Evolutionary conservation across 306 rosid species (phyloP), one percentile per base, ranked within the genome.

Genomic region (Vigna unguiculata): DNA sequence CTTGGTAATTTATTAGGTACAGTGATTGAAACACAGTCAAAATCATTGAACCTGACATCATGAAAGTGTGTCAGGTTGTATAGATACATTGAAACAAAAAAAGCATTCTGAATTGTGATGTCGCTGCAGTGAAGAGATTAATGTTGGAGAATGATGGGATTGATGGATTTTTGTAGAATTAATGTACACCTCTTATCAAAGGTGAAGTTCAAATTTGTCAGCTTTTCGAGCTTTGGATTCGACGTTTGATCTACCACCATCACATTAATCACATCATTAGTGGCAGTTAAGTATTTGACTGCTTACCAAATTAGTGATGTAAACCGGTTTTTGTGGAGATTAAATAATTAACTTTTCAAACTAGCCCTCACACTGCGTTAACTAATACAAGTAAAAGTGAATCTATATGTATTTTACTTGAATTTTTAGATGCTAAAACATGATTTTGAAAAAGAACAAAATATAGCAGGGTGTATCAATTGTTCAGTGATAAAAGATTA

Each of bases 221-320:
- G 47, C 63, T 68, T 66, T 43, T n/a, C 66, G n/a, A n/a, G 68
- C 59, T 79, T 62, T 51, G 83, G 70, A 59, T 64, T 83, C 40
- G 88, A 86, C 86, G 57, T 67, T 60, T 61, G 52, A 86, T 79
- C 83, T 69, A 77, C 85, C 75, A 58, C 43, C 77, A 66, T 48
- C 19, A 25, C 49, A 76, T 47, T 79, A 79, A 81, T 79, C 88
- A 79, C 82, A 88, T 86, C 78, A 78, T 79, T 87, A 82, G 79
- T 77, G 84, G 84, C 63, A 61, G 87, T 81, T 81, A 76, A 84
- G 69, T 59, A 77, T 68, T 83, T 84, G 93, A 86, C 85, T 72
- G 90, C 58, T 77, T 46, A 87, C 90, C 90, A 83, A 89, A 91
- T 87, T 61, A 49, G 7, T 77, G 83, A 74, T 80, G 55, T 61